Percentiles rank a stretch among this genome's conserved stretches.
phyloP scores from a whole-genome alignment of 306 rosid species.

The Trichosanthes cucumerina region DNA sequence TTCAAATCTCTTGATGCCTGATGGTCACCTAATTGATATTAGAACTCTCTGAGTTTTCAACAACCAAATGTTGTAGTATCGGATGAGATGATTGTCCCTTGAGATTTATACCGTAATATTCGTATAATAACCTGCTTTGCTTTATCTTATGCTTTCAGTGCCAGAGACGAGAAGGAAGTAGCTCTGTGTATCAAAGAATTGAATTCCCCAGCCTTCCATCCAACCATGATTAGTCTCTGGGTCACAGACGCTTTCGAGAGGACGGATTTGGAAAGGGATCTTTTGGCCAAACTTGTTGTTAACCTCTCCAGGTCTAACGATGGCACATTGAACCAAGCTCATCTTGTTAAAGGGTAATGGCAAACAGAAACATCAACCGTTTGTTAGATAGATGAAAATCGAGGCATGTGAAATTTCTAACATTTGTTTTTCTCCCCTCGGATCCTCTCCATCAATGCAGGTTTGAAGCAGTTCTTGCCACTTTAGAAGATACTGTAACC shows the following conservation, averaged over 20 bases:
- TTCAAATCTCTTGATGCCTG: not conserved
- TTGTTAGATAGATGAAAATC: not conserved
- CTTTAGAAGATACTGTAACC: slow-evolving; percentile 68
- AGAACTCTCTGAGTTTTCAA: not conserved
- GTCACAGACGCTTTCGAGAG: slow-evolving; percentile 77
- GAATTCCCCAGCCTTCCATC: slow-evolving; percentile 70
- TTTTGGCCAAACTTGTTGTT: slow-evolving; percentile 54
- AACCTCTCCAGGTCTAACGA: slow-evolving; percentile 45
- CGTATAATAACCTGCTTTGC: not conserved
- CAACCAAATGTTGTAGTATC: not conserved
- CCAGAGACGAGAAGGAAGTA: slow-evolving; percentile 67
- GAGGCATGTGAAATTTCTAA: not conserved
- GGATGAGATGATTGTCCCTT: not conserved
- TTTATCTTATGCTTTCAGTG: slow-evolving; percentile 36
- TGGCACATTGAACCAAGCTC: slow-evolving; percentile 38
- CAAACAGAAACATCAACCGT: not conserved
- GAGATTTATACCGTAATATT: not conserved
- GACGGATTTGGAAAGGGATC: slow-evolving; percentile 63
- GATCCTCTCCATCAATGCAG: slow-evolving; percentile 20
- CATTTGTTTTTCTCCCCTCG: not conserved
- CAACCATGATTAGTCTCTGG: slow-evolving; percentile 78
- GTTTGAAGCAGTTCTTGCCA: slow-evolving; percentile 51
- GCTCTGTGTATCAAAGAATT: slow-evolving; percentile 59
- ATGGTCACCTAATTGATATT: not conserved
- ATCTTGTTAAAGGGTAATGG: slow-evolving; percentile 68